Percentiles rank a stretch among this genome's conserved stretches.
These are phyloP conservation scores for Durotheca rogersii DNA, from an alignment of 495 filamentous ascomycete genomes.

Conservation along the genomic window DNA sequence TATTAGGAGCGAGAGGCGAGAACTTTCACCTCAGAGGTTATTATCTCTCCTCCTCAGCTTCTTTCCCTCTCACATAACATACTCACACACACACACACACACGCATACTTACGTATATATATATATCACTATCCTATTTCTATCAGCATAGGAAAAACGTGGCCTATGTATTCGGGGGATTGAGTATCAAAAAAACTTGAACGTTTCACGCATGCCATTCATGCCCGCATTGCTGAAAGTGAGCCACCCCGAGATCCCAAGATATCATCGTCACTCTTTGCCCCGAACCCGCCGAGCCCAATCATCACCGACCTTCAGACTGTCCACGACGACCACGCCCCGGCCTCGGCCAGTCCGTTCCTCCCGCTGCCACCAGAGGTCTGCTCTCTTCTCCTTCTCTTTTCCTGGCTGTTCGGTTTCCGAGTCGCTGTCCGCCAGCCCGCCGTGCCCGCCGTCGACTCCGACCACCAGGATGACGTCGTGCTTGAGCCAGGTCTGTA, in stretches of 20 bases:
- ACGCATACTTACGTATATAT: too few relatives aligned
- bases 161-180: constrained; percentile 12
- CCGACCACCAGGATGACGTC: constrained; percentile 80
- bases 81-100: too few relatives aligned
- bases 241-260: not conserved
- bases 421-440: constrained; percentile 86
- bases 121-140: too few relatives aligned
- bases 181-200: constrained; percentile 4
- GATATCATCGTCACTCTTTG: constrained; percentile 66
- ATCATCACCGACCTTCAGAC: constrained; percentile 73
- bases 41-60: too few relatives aligned
- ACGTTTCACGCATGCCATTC: constrained; percentile 18
- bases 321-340: constrained; percentile 83
- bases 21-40: too few relatives aligned
- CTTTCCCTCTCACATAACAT: too few relatives aligned
- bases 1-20: too few relatives aligned
- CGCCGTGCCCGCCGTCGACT: constrained; percentile 78
- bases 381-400: constrained; percentile 45
- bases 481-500: constrained; percentile 83
- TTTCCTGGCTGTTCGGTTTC: constrained; percentile 61
- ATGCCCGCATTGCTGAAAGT: constrained; percentile 6
- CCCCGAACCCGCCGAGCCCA: constrained; percentile 75
- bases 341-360: constrained; percentile 81
- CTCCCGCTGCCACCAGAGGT: constrained; percentile 77
- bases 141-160: constrained; percentile 20